A percentile compares a stretch with the other conserved stretches of the same genome.
phyloP scores from a whole-genome alignment of 1,284 basidiomycete genomes.

The Cryptococcus jaspeensis region DNA sequence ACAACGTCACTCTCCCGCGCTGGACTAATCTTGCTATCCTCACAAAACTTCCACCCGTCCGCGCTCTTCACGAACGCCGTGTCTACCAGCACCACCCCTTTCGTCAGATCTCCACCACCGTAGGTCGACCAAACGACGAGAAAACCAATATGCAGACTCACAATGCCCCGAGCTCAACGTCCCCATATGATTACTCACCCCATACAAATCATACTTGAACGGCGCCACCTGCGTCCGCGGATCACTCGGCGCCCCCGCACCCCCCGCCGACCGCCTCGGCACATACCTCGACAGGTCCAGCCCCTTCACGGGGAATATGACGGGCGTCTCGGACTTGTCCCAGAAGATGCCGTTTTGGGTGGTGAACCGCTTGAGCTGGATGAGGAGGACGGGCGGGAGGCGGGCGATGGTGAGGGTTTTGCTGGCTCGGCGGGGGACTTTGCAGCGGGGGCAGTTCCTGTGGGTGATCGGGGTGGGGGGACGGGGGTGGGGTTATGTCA shows the following conservation, averaged over 20 bases:
- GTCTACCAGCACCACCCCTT: slow-evolving; percentile 61
- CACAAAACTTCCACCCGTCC: slow-evolving; percentile 78
- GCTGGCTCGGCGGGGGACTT: slow-evolving; percentile 73
- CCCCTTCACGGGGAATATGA: slow-evolving; percentile 79
- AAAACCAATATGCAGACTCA: slow-evolving; percentile 54
- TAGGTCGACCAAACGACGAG: background rate
- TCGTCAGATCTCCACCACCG: no score
- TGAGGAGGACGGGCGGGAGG: slow-evolving; percentile 87
- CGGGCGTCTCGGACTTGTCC: slow-evolving; percentile 87
- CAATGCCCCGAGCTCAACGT: slow-evolving; percentile 89
- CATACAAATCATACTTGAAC: slow-evolving; percentile 84
- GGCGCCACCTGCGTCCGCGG: slow-evolving; percentile 77
- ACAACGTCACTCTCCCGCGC: slow-evolving; percentile 77
- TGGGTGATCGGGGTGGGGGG: background rate
- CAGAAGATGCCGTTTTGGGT: slow-evolving; percentile 83
- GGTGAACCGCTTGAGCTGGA: slow-evolving; percentile 95
- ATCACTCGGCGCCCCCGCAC: slow-evolving; percentile 58
- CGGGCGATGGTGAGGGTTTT: slow-evolving; percentile 85
- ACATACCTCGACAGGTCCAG: slow-evolving; percentile 91
- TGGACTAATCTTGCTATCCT: slow-evolving; percentile 73
- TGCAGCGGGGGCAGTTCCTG: slow-evolving; percentile 93
- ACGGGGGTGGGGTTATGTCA: background rate
- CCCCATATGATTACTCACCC: slow-evolving; percentile 88
- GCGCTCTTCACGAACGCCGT: slow-evolving; percentile 76
- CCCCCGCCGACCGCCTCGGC: slow-evolving; percentile 63